These are phyloP conservation scores for Tubosaeta brunneosetosa DNA, from an alignment of 768 basidiomycete species.

Conservation along the genomic window DNA sequence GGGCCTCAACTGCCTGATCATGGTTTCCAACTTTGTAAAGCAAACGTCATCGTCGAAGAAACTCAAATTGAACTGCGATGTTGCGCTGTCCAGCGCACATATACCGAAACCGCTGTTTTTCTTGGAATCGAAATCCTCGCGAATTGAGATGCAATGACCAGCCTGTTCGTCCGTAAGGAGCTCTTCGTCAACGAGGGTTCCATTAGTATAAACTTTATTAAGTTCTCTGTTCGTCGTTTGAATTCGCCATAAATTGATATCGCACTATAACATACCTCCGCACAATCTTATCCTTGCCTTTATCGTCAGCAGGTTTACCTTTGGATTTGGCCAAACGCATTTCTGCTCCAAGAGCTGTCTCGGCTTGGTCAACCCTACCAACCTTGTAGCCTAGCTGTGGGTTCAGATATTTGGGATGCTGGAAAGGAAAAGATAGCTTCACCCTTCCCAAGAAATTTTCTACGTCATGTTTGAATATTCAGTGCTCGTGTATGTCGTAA, in stretches of 20 bases:
- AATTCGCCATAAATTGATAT: neutral
- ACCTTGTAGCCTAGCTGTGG: constrained; percentile 73
- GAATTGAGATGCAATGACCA: constrained; percentile 90
- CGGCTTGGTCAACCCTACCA: constrained; percentile 93
- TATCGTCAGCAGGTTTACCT: constrained; percentile 43
- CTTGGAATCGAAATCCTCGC: constrained; percentile 42
- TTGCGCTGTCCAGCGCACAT: constrained; percentile 90
- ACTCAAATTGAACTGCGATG: constrained; percentile 90
- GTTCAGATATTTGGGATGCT: neutral
- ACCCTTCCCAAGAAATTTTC: constrained; percentile 76
- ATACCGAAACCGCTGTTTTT: constrained; percentile 70
- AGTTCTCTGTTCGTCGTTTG: constrained; percentile 55
- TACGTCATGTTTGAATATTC: constrained; percentile 22
- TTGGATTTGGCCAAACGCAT: constrained; percentile 79
- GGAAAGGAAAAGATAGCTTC: neutral
- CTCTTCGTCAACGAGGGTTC: constrained; percentile 88
- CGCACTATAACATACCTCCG: constrained; percentile 46
- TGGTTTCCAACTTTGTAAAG: constrained; percentile 87
- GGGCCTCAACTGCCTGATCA: constrained; percentile 84
- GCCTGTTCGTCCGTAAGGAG: constrained; percentile 91
- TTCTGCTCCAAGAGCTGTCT: constrained; percentile 95
- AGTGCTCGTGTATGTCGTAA: constrained; percentile 1
- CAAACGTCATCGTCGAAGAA: constrained; percentile 90
- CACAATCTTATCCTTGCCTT: constrained; percentile 82
- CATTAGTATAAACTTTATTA: constrained; percentile 94